Evolutionary conservation across 495 filamentous ascomycete species (phyloP).

Genomic region (Xylaria palmicola): DNA sequence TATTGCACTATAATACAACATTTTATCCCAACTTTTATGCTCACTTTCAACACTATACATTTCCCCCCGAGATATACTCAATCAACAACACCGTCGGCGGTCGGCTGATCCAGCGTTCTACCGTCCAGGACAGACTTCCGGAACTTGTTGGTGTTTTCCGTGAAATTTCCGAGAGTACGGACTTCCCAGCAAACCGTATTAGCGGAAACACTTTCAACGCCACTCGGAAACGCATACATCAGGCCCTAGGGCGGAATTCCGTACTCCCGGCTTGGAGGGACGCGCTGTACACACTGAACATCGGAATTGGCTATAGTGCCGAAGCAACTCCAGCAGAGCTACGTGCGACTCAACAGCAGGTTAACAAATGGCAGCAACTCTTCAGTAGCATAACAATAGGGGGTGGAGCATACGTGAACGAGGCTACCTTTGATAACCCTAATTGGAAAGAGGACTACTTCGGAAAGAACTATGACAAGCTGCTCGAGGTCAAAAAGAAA

Average conservation of each 20-base stretch:
- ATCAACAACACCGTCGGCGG: slow-evolving; percentile 34
- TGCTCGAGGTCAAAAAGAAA: neutral
- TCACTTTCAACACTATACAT: neutral
- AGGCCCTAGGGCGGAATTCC: slow-evolving; percentile 8
- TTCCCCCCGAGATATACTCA: neutral
- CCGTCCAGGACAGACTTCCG: slow-evolving; percentile 34
- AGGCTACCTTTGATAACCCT: neutral
- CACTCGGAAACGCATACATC: slow-evolving; percentile 28
- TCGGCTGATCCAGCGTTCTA: slow-evolving; percentile 50
- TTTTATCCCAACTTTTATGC: neutral
- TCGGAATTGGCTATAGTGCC: neutral
- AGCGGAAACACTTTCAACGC: slow-evolving; percentile 27
- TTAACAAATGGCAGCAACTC: neutral
- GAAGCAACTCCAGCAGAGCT: neutral
- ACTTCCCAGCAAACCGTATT: neutral
- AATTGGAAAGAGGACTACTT: slow-evolving; percentile 3
- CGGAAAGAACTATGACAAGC: neutral
- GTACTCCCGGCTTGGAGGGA: slow-evolving; percentile 56
- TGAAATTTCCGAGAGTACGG: slow-evolving; percentile 33
- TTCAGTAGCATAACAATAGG: neutral
- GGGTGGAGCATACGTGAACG: neutral
- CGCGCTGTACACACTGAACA: slow-evolving; percentile 31
- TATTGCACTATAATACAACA: neutral
- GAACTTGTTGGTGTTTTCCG: slow-evolving; percentile 28
- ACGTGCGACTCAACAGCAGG: neutral